Conservation (phyloP, 202 grass and related monocot species). For the Tripidium arundinaceum region DNA sequence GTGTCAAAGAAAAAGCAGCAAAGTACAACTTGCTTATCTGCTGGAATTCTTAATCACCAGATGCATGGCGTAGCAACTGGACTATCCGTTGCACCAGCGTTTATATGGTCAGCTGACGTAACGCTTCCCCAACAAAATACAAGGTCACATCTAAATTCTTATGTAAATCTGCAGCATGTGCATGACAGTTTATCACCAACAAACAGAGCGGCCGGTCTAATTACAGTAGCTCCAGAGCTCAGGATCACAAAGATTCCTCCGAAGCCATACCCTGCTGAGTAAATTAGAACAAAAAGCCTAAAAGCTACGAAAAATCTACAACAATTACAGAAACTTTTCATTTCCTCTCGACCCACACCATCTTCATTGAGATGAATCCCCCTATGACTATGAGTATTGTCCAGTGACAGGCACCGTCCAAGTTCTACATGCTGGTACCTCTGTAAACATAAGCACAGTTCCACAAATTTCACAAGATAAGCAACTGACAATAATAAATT, state of each 20-base stretch:
- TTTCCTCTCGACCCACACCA: slow-evolving; percentile 30
- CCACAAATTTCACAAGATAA: slow-evolving; percentile 23
- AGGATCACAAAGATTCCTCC: slow-evolving; percentile 44
- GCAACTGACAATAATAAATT: slow-evolving; percentile 1
- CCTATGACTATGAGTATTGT: slow-evolving; percentile 30
- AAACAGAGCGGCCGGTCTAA: slow-evolving; percentile 39
- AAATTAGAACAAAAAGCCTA: slow-evolving; percentile 56
- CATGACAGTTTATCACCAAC: slow-evolving; percentile 15
- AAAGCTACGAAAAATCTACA: slow-evolving; percentile 55
- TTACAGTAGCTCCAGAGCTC: slow-evolving; percentile 56
- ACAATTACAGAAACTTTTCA: slow-evolving; percentile 49
- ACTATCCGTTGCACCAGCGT: background rate
- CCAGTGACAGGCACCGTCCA: slow-evolving; percentile 35
- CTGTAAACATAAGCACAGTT: slow-evolving; percentile 43
- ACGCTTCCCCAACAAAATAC: slow-evolving; percentile 1
- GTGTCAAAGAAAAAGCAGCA: background rate
- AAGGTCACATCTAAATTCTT: slow-evolving; percentile 30
- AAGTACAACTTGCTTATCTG: background rate
- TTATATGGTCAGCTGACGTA: background rate
- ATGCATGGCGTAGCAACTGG: background rate
- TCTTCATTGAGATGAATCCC: slow-evolving; percentile 22
- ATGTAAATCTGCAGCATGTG: slow-evolving; percentile 19
- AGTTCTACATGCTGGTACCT: slow-evolving; percentile 36
- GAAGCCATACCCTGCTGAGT: slow-evolving; percentile 34
- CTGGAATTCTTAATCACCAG: background rate